A percentile compares a stretch with the other conserved stretches of the same genome.
These are phyloP conservation scores for Schizosaccharomyces cryophilus DNA, from an alignment of 805 yeast species.

Conservation along the genomic window DNA sequence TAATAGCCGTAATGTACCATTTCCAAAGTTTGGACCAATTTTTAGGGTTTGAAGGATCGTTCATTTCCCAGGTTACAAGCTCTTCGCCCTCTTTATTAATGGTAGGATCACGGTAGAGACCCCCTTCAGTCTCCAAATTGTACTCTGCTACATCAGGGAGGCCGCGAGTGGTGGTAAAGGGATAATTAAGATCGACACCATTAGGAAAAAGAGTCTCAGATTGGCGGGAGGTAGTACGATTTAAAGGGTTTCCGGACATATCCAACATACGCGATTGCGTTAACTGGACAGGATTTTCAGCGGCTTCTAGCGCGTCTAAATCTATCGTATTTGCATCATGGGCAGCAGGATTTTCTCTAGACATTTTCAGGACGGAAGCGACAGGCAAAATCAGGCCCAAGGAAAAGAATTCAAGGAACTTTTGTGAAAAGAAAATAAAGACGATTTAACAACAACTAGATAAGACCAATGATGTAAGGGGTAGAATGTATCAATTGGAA, in stretches of 20 bases:
- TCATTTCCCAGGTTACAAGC: constrained; percentile 55
- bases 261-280: background rate
- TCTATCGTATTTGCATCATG: background rate
- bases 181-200: constrained; percentile 1
- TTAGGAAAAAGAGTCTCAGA: constrained; percentile 1
- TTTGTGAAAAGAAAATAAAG: too few species aligned
- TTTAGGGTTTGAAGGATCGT: constrained; percentile 68
- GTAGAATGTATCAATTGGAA: too few species aligned
- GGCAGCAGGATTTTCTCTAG: background rate
- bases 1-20: constrained; percentile 31
- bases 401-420: too few species aligned
- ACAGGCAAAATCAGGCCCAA: too few species aligned
- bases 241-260: background rate
- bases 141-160: background rate
- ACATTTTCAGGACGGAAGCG: background rate
- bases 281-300: background rate
- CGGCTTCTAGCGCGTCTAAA: background rate
- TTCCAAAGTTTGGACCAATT: constrained; percentile 7
- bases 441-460: too few species aligned
- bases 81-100: constrained; percentile 17
- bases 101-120: background rate
- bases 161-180: constrained; percentile 1
- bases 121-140: background rate
- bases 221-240: background rate
- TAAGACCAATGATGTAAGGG: too few species aligned